Evolutionary conservation across 202 grass and related monocot genomes (phyloP).

Genomic region (Dendrocalamus latiflorus): DNA sequence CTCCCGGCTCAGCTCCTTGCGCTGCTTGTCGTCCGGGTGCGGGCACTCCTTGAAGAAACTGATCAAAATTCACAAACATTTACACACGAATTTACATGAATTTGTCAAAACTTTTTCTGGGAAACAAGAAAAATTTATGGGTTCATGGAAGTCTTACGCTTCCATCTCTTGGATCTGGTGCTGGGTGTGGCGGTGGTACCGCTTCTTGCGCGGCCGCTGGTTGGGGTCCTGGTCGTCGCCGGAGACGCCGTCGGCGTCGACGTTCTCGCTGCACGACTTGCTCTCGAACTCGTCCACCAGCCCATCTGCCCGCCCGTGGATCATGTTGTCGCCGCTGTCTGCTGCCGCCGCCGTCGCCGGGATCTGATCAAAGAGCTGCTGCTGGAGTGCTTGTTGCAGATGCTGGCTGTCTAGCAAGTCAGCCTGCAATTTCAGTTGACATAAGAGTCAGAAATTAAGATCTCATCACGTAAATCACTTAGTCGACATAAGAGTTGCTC

Average conservation of each 20-base stretch:
- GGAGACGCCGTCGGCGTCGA: conserved; percentile 45
- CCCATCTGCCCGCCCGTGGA: conserved; percentile 30
- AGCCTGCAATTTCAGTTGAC: conserved; percentile 33
- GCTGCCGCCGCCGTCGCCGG: conserved; percentile 15
- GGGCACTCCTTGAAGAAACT: conserved; percentile 96
- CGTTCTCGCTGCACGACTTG: conserved; percentile 89
- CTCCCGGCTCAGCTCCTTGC: conserved; percentile 84
- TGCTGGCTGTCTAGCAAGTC: conserved; percentile 79
- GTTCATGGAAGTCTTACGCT: conserved; percentile 40
- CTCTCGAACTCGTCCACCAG: conserved; percentile 71
- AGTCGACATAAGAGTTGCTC: not conserved
- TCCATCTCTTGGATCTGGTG: conserved; percentile 97
- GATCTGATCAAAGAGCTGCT: conserved; percentile 62
- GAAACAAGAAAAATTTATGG: not conserved
- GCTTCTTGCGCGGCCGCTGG: conserved; percentile 78
- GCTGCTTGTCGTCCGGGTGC: conserved; percentile 82
- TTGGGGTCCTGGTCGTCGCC: conserved; percentile 67
- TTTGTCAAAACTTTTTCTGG: not conserved
- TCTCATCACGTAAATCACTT: not conserved
- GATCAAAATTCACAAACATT: not conserved
- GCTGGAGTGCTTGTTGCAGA: conserved; percentile 62
- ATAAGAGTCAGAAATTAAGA: not conserved
- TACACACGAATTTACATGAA: not conserved
- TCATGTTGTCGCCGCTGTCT: conserved; percentile 64
- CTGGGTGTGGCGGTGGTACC: conserved; percentile 90